These are phyloP conservation scores for Colletotrichum costaricense DNA, from an alignment of 2,329 filamentous ascomycete genomes.

Conservation along the genomic window DNA sequence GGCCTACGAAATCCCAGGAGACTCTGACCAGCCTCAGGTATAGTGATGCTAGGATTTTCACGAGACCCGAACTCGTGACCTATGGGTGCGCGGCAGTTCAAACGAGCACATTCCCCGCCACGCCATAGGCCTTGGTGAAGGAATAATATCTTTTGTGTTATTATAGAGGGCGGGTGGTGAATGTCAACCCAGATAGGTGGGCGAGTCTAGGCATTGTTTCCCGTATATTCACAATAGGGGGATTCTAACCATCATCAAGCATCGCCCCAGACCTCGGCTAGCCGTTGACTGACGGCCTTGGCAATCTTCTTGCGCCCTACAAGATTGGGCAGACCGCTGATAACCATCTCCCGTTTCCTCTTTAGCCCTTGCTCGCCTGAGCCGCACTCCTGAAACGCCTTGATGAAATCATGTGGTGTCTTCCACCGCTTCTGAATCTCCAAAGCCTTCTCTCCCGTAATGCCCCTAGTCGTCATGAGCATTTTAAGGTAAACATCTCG, in stretches of 20 bases:
- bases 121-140: too few species aligned
- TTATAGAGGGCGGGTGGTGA: too few species aligned
- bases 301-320: slow-evolving; percentile 77
- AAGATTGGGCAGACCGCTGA: slow-evolving; percentile 64
- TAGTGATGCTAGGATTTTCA: too few species aligned
- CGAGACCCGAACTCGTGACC: too few species aligned
- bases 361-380: slow-evolving; percentile 61
- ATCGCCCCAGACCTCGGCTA: slow-evolving; percentile 79
- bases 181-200: neutral
- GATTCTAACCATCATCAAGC: slow-evolving; percentile 42
- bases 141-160: too few species aligned
- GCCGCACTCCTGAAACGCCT: slow-evolving; percentile 72
- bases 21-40: too few species aligned
- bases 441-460: slow-evolving; percentile 82
- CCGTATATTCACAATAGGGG: too few species aligned
- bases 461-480: slow-evolving; percentile 82
- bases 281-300: slow-evolving; percentile 73
- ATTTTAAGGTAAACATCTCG: slow-evolving; percentile 85
- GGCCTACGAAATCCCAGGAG: too few species aligned
- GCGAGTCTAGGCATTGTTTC: too few species aligned
- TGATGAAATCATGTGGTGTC: slow-evolving; percentile 78
- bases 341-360: slow-evolving; percentile 70
- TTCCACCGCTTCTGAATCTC: slow-evolving; percentile 85
- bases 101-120: too few species aligned
- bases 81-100: too few species aligned